These are phyloP conservation scores for Deinandra increscens DNA, from an alignment of 129 eudicot genomes.

Conservation along the genomic window DNA sequence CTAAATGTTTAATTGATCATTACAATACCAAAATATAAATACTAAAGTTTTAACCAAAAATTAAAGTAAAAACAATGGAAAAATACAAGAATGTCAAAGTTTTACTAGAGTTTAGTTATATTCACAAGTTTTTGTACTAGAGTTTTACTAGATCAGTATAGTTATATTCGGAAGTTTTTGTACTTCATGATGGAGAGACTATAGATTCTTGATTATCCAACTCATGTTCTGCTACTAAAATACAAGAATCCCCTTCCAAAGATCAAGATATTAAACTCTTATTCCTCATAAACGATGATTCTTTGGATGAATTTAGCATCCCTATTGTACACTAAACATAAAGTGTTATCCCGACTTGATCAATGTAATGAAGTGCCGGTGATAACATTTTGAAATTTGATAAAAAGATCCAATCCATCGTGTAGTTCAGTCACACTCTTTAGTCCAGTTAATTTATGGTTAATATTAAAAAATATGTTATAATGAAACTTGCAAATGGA, in stretches of 20 bases:
- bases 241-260: constrained; percentile 87
- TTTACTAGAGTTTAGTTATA: too few relatives aligned
- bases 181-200: constrained; percentile 78
- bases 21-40: too few relatives aligned
- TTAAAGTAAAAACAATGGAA: too few relatives aligned
- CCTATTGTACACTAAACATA: constrained; percentile 84
- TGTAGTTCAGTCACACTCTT: constrained; percentile 90
- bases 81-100: too few relatives aligned
- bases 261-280: constrained; percentile 40
- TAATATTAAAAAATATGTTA: not conserved
- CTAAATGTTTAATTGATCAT: too few relatives aligned
- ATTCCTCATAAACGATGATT: constrained; percentile 37
- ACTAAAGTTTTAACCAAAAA: too few relatives aligned
- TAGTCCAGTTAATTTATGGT: not conserved
- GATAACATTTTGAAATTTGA: constrained; percentile 90
- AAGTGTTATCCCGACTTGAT: constrained; percentile 86
- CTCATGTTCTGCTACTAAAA: constrained; percentile 92
- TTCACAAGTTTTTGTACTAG: too few relatives aligned
- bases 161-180: too few relatives aligned
- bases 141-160: too few relatives aligned
- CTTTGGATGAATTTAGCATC: constrained; percentile 55
- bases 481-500: not conserved
- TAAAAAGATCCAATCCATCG: constrained; percentile 88
- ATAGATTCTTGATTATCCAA: constrained; percentile 73
- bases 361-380: constrained; percentile 86